Conservation (phyloP, 495 filamentous ascomycete genomes). For the Collariella sp. region DNA sequence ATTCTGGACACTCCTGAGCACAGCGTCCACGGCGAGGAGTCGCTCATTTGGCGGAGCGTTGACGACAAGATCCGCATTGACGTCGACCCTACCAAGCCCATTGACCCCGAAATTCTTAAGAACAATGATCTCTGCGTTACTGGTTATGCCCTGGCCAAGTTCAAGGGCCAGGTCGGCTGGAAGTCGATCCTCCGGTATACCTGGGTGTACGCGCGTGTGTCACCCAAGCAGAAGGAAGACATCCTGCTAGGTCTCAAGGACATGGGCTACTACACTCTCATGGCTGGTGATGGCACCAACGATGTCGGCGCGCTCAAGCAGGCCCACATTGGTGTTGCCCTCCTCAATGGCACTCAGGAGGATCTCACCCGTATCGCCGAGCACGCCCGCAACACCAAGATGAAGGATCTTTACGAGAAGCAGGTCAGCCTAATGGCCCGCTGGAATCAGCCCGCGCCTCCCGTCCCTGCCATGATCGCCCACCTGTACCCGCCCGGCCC, state of each 20-base stretch:
- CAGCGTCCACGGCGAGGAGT: slow-evolving; percentile 62
- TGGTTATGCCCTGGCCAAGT: slow-evolving; percentile 85
- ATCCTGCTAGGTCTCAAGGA: slow-evolving; percentile 94
- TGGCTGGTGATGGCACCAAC: slow-evolving; percentile 98
- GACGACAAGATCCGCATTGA: slow-evolving; percentile 82
- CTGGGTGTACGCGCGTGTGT: slow-evolving; percentile 98
- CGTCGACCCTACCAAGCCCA: slow-evolving; percentile 73
- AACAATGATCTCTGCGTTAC: slow-evolving; percentile 93
- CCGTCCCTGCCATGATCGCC: slow-evolving; percentile 81
- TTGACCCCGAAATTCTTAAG: slow-evolving; percentile 74
- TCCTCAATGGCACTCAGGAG: slow-evolving; percentile 88
- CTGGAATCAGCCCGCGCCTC: slow-evolving; percentile 86
- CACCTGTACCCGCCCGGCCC: slow-evolving; percentile 92
- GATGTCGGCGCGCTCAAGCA: slow-evolving; percentile 98
- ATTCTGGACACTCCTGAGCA: slow-evolving; percentile 94
- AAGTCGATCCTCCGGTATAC: slow-evolving; percentile 71
- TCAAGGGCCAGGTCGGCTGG: slow-evolving; percentile 69
- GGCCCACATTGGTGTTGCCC: slow-evolving; percentile 91
- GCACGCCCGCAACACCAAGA: slow-evolving; percentile 85
- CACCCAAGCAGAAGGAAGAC: slow-evolving; percentile 97
- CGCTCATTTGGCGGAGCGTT: slow-evolving; percentile 87
- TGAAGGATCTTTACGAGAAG: slow-evolving; percentile 99
- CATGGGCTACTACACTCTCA: slow-evolving; percentile 92
- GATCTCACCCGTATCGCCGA: slow-evolving; percentile 87
- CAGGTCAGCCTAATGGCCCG: slow-evolving; percentile 80